Evolutionary conservation across 139 green algal species (phyloP).

Genomic region (Axilococcus clingmanii): DNA sequence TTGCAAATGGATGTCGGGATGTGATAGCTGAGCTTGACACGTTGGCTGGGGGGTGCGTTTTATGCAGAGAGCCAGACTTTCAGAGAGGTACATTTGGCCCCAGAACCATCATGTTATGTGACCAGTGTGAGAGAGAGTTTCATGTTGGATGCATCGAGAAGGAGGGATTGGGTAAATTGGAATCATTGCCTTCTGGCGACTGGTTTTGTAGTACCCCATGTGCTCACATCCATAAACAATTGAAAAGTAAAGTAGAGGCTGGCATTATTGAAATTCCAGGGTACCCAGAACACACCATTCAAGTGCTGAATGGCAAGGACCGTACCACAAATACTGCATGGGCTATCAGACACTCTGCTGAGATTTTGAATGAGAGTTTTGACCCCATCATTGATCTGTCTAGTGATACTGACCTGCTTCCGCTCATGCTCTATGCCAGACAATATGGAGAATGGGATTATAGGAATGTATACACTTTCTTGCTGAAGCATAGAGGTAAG

Average conservation of each 20-base stretch:
- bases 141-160: slow-evolving; percentile 72
- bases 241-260: slow-evolving; percentile 1
- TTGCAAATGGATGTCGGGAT: slow-evolving; percentile 9
- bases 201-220: slow-evolving; percentile 1
- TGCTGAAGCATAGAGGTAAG: slow-evolving; percentile 59
- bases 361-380: slow-evolving; percentile 60
- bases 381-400: slow-evolving; percentile 79
- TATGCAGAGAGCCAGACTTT: slow-evolving; percentile 69
- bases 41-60: slow-evolving; percentile 58
- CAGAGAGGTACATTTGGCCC: slow-evolving; percentile 61
- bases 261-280: slow-evolving; percentile 8
- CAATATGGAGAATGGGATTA: slow-evolving; percentile 71
- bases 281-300: slow-evolving; percentile 22
- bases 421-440: slow-evolving; percentile 68
- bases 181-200: slow-evolving; percentile 43
- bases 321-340: slow-evolving; percentile 10
- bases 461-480: slow-evolving; percentile 65
- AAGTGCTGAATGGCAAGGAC: slow-evolving; percentile 24
- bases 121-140: slow-evolving; percentile 93
- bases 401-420: slow-evolving; percentile 70
- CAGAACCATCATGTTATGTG: slow-evolving; percentile 88
- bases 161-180: slow-evolving; percentile 30
- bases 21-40: neutral
- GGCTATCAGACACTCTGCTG: slow-evolving; percentile 15
- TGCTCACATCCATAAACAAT: neutral